Base-by-base conservation (phyloP, 2,329 filamentous ascomycete genomes). In the Pyrenophora seminiperda region DNA sequence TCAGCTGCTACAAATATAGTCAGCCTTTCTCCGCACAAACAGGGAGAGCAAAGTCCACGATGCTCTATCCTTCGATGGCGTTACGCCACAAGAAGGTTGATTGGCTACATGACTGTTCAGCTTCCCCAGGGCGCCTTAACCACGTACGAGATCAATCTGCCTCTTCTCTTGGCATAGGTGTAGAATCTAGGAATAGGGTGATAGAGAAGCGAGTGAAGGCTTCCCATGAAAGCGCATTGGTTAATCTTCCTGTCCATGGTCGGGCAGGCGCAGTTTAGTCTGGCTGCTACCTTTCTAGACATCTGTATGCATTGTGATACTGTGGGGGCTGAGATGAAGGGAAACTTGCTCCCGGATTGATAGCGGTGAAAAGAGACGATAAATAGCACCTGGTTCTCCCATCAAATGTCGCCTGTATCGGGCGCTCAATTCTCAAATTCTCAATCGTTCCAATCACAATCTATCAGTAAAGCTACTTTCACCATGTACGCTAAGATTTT, bases 1-100 rank as follows among this genome's bases (percentile, higher is more conserved):
- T 44, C 41, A 44, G 32, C 33, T 44, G 29, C 4, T 30, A 10
- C 24, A 44, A 44, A 31, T 14, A 30, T 29, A 37, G 15, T 7
- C 33, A 15, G 7, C 7, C 11, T 14, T 30, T 31, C 24, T n/a
- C 19, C 33, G 17, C 32, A 24, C 32, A 37, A 30, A 24, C 32
- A 44, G 15, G 41, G 36, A 31, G 22, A 44, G 14, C 32, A 29
- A 14, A 7, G 18, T n/a, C 29, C 2, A 22, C 13, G 15, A 18
- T 18, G 18, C 18, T 18, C 18, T 18, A 18, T 18, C 9, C 32
- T 19, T 34, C 15, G 6, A 19, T 19, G 18, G 39, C 18, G 24
- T 10, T 5, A 14, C 27, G 31, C 32, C 41, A 36, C 32, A 4
- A 36, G 14, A 34, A 2, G 15, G 3, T 11, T 15, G 13, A 44